These are phyloP conservation scores for Carex myosuroides DNA, from an alignment of 176 grass and related monocot genomes.

Conservation along the genomic window DNA sequence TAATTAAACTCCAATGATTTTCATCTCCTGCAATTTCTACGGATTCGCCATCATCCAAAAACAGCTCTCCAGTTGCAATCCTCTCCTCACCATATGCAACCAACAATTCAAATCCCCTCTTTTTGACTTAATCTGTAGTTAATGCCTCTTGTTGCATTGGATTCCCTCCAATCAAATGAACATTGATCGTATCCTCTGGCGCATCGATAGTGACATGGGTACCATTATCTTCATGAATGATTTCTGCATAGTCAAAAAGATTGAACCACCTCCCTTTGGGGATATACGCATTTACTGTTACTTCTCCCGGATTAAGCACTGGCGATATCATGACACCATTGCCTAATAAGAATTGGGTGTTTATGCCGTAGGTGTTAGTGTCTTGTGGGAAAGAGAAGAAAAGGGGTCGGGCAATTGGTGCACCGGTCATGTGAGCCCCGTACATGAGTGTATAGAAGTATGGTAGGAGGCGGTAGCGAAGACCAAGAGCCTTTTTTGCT, in stretches of 20 bases:
- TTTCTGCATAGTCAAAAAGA: conserved; percentile 42
- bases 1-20: conserved; percentile 39
- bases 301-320: conserved; percentile 29
- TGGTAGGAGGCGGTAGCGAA: conserved; percentile 63
- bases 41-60: conserved; percentile 61
- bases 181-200: conserved; percentile 46
- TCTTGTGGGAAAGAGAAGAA: conserved; percentile 83
- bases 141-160: conserved; percentile 36
- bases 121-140: conserved; percentile 34
- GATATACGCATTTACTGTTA: conserved; percentile 52
- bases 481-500: conserved; percentile 55
- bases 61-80: conserved; percentile 38
- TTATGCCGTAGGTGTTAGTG: conserved; percentile 35
- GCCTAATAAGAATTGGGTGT: conserved; percentile 61
- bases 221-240: conserved; percentile 10
- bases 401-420: conserved; percentile 67
- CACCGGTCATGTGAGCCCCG: conserved; percentile 48
- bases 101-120: conserved; percentile 42
- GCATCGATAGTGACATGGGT: conserved; percentile 33
- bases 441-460: conserved; percentile 85
- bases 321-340: conserved; percentile 60
- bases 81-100: conserved; percentile 40
- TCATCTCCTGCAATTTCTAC: conserved; percentile 44
- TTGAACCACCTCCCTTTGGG: conserved; percentile 64
- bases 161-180: conserved; percentile 47